Base-by-base conservation (phyloP, 345 rosid species). In the Hirschfeldia incana region DNA sequence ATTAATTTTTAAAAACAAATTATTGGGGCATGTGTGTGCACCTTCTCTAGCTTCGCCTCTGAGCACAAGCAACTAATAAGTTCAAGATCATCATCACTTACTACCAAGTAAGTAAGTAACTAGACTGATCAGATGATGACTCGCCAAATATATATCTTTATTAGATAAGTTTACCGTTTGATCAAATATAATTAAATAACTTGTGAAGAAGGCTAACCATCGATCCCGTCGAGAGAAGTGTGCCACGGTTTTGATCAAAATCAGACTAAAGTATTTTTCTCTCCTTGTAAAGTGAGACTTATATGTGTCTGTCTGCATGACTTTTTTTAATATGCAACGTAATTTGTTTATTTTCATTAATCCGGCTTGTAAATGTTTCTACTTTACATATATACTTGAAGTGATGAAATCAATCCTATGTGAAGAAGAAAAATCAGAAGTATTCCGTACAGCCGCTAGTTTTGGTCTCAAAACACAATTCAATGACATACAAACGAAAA, bases 71-170 rank as follows among this genome's bases (percentile, higher is more conserved):
- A 33, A 5, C 36, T 33, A 33, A 33, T 5, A 33, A 4, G 5
- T 33, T 4, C 36, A 79, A 93, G n/a, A 44, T 11, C 51, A 44
- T 11, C 15, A 44, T 44, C 13, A 11, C 51, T 44, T 11, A 44
- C 51, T 2, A 21, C 21, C 21, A 21, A 21, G 21, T 21, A 21
- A 21, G 21, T 21, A 44, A 44, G 51, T 44, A 44, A 44, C 51
- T 12, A 11, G 51, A 46, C 13, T 46, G 53, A 46, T 46, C 16
- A 46, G 15, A 12, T 46, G 53, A 46, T 3, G 32, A 29, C 32
- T 29, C 32, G 32, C 32, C 32, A 29, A 21, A 21, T 29, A 29
- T 29, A 29, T 29, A 3, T 29, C 32, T 29, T 29, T 29, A 29
- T 29, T 29, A 29, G 32, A 29, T 3, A 2, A 29, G 32, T 29